phyloP scores from a whole-genome alignment of 257 asterid species.

The Orobanche coerulescens region DNA sequence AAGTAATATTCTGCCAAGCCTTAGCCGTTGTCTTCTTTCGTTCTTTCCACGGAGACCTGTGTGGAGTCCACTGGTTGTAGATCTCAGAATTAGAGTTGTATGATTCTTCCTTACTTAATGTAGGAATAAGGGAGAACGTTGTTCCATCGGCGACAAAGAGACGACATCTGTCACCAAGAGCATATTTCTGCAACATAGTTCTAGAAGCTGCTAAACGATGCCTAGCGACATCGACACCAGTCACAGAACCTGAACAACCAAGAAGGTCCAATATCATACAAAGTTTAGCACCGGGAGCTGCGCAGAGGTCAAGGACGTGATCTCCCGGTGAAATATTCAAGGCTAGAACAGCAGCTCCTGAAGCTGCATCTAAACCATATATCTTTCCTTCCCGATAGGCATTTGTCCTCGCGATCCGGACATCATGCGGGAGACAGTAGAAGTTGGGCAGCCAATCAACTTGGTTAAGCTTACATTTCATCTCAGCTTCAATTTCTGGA shows the following conservation, averaged over 20 bases:
- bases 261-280: constrained; percentile 86
- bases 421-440: constrained; percentile 56
- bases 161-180: constrained; percentile 68
- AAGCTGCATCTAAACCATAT: constrained; percentile 97
- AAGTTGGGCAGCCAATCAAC: constrained; percentile 73
- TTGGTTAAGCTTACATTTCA: constrained; percentile 46
- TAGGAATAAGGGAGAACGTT: constrained; percentile 59
- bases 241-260: constrained; percentile 73
- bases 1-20: constrained; percentile 33
- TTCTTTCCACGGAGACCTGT: constrained; percentile 81
- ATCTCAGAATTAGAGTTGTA: constrained; percentile 28
- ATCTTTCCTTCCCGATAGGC: constrained; percentile 84
- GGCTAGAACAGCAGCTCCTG: constrained; percentile 95
- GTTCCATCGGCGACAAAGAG: constrained; percentile 97
- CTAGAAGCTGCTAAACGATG: constrained; percentile 93
- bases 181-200: constrained; percentile 75
- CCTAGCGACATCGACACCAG: constrained; percentile 84
- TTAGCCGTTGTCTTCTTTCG: constrained; percentile 61
- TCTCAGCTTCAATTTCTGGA: constrained; percentile 65
- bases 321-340: constrained; percentile 68
- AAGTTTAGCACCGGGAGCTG: constrained; percentile 98
- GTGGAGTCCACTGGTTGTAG: constrained; percentile 68
- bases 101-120: too few species aligned
- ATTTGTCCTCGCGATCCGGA: constrained; percentile 66
- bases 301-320: constrained; percentile 90